Base-by-base conservation (phyloP, 179 eudicot genomes). In the Vitellaria paradoxa region DNA sequence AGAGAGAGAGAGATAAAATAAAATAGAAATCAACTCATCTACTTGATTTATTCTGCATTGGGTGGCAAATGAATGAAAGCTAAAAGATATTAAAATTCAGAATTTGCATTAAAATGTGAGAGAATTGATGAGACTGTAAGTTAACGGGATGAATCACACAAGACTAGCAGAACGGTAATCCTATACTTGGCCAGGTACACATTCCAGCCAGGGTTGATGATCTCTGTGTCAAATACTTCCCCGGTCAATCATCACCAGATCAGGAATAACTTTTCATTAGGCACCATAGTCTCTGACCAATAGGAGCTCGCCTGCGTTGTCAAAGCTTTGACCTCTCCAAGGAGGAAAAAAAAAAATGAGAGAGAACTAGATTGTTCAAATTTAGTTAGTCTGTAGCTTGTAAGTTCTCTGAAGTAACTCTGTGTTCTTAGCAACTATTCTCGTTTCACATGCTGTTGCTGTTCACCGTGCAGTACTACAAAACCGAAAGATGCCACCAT, bases 401-500 rank as follows among this genome's bases (percentile, higher is more conserved):
- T 30, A 30, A 30, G 37, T 30, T 30, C 37, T 30, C 2, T 30
- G 2, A 30, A 30, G 37, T 30, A 30, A 30, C 37, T 30, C 1
- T 30, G 37, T 23, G 6, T 7, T 46, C n/a, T 49, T 20, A 47
- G 45, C 26, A 52, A 53, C 45, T 82, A 93, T 59, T 91, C 97
- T 78, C 68, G 81, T 82, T 94, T 94, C 65, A 72, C 46, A 69
- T 77, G 89, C 18, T 80, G 86, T 55, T 21, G 77, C 61, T 77
- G 37, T 30, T 30, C 23, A 26, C 80, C 76, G 15, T 52, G 68
- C 65, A 68, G 75, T 13, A 85, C 78, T 47, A 82, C 60, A 69
- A 81, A 80, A 73, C 86, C 82, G 30, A 87, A 77, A 17, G 96
- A 91, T 46, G 85, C 84, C 75, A 89, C 49, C 89, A 89, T 76